Evolutionary conservation across 371 early-diverging fungal species (phyloP).

Genomic region (Saksenaea oblongispora): DNA sequence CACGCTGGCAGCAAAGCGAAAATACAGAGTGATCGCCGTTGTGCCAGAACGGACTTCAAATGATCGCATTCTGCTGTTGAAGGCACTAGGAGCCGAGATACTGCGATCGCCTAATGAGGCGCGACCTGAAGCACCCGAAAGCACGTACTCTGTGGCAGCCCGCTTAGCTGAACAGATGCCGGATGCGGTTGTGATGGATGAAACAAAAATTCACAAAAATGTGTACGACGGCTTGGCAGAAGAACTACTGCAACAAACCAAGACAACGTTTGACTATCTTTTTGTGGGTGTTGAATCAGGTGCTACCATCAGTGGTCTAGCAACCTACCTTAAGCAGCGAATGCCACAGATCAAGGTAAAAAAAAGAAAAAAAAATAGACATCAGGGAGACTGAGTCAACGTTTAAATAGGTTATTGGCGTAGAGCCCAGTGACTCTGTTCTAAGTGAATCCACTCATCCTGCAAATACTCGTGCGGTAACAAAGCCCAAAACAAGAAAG

Average conservation of each 20-base stretch:
- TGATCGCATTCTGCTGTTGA: conserved; percentile 73
- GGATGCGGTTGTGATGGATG: conserved; percentile 69
- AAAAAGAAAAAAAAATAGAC: background rate
- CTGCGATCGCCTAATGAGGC: conserved; percentile 76
- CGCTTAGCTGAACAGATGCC: conserved; percentile 57
- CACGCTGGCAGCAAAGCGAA: conserved; percentile 42
- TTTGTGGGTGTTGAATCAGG: conserved; percentile 80
- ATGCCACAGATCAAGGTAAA: conserved; percentile 58
- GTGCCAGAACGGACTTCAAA: conserved; percentile 74
- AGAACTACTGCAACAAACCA: conserved; percentile 68
- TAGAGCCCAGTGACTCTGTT: conserved; percentile 70
- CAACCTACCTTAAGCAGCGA: conserved; percentile 54
- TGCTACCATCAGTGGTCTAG: conserved; percentile 63
- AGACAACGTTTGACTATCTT: conserved; percentile 58
- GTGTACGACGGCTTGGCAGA: conserved; percentile 54
- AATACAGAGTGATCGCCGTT: conserved; percentile 59
- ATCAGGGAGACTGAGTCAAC: background rate
- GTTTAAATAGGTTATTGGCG: conserved; percentile 55
- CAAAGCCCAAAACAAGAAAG: background rate
- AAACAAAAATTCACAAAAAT: conserved; percentile 40
- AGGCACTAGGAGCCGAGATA: conserved; percentile 78
- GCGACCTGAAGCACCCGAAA: conserved; percentile 73
- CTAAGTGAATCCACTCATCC: conserved; percentile 25
- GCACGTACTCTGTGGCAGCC: conserved; percentile 66
- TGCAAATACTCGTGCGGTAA: conserved; percentile 10